Evolutionary conservation across 1,284 basidiomycete genomes (phyloP).

Genomic region (Afroboletus lepidellus): DNA sequence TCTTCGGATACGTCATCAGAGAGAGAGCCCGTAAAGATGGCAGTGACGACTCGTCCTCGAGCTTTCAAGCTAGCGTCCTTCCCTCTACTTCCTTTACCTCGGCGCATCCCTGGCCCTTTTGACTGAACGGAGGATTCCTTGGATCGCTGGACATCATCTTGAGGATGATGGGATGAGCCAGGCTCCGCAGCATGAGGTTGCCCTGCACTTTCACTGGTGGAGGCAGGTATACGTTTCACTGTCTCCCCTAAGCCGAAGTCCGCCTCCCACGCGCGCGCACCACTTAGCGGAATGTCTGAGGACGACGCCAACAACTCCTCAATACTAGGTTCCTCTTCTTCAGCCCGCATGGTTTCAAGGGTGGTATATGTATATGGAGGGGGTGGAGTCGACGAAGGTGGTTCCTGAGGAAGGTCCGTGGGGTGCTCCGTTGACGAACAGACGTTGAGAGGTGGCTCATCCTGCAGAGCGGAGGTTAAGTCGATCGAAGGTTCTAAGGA

Average conservation of each 20-base stretch:
- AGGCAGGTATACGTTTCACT: conserved; percentile 27
- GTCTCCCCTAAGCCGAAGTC: conserved; percentile 30
- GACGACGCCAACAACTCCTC: conserved; percentile 30
- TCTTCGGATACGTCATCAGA: neutral
- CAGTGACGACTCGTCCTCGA: conserved; percentile 29
- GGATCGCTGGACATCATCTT: neutral
- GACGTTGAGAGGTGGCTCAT: neutral
- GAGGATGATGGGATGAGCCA: neutral
- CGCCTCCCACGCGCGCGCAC: conserved; percentile 33
- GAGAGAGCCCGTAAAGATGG: conserved; percentile 30
- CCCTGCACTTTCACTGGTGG: neutral
- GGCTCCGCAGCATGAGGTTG: neutral
- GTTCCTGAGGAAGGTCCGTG: neutral
- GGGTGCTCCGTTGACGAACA: conserved; percentile 1
- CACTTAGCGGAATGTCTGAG: conserved; percentile 17
- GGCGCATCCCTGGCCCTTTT: neutral
- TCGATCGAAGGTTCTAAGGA: conserved; percentile 1
- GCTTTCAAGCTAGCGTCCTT: conserved; percentile 3
- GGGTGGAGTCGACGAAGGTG: conserved; percentile 13
- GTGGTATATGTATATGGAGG: conserved; percentile 17
- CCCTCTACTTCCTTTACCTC: conserved; percentile 5
- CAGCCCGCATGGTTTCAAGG: neutral
- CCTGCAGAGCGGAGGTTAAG: neutral
- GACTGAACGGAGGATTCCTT: neutral
- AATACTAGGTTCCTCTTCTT: conserved; percentile 30